Evolutionary conservation across 2,329 filamentous ascomycete genomes (phyloP).

Genomic region (Xylaria sp.): DNA sequence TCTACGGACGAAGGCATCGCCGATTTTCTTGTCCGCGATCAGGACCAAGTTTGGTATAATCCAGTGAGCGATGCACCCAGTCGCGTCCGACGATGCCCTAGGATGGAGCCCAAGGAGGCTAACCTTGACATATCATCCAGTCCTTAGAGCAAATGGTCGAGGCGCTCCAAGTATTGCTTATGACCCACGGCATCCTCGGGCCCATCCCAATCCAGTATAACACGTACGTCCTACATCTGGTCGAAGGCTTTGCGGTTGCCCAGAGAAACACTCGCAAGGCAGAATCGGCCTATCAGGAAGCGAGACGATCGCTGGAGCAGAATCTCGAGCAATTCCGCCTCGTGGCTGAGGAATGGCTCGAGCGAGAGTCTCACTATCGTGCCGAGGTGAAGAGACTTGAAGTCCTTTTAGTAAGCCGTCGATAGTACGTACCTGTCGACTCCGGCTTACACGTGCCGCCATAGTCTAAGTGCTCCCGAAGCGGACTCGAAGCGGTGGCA

Average conservation of each 20-base stretch:
- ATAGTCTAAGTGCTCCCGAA: constrained; percentile 50
- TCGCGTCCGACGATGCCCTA: neutral
- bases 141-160: constrained; percentile 59
- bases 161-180: constrained; percentile 55
- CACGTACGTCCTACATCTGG: constrained; percentile 56
- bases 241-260: constrained; percentile 52
- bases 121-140: constrained; percentile 1
- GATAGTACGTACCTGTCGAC: neutral
- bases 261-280: constrained; percentile 47
- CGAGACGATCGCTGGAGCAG: constrained; percentile 46
- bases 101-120: neutral
- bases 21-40: constrained; percentile 40
- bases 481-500: constrained; percentile 58
- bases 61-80: constrained; percentile 43
- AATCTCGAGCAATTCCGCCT: constrained; percentile 52
- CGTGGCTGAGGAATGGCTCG: constrained; percentile 54
- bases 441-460: constrained; percentile 35
- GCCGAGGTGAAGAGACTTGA: constrained; percentile 56
- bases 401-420: constrained; percentile 33
- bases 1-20: constrained; percentile 14
- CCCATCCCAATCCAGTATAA: constrained; percentile 57
- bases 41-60: constrained; percentile 52
- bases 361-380: constrained; percentile 53
- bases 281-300: constrained; percentile 46
- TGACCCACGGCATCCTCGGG: constrained; percentile 51